These are phyloP conservation scores for Scleroderma bovista DNA, from an alignment of 768 basidiomycete genomes.

Conservation along the genomic window DNA sequence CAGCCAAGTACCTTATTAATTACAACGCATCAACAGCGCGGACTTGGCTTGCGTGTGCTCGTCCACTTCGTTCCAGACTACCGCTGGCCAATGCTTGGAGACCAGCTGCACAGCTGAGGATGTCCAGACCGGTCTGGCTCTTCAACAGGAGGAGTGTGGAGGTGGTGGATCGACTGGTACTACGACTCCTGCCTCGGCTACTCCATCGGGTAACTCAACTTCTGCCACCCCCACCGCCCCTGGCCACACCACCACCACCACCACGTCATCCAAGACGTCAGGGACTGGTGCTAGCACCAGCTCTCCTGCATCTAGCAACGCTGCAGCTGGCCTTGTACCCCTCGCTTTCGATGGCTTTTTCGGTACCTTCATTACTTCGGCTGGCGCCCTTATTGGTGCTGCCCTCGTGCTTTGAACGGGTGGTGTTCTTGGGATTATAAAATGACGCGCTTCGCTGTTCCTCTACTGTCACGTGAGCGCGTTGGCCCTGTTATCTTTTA, in stretches of 20 bases:
- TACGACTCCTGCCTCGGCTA: neutral
- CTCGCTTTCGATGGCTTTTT: slow-evolving; percentile 15
- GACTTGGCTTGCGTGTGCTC: neutral
- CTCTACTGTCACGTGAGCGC: too few relatives aligned
- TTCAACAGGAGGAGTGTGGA: slow-evolving; percentile 32
- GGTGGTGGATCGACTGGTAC: slow-evolving; percentile 1
- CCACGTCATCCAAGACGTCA: neutral
- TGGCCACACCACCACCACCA: neutral
- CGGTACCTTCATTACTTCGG: slow-evolving; percentile 20
- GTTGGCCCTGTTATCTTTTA: too few relatives aligned
- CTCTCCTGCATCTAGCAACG: slow-evolving; percentile 4
- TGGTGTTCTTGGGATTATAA: neutral
- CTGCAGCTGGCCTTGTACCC: slow-evolving; percentile 13
- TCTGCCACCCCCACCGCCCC: neutral
- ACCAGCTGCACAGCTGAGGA: slow-evolving; percentile 29
- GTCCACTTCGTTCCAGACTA: slow-evolving; percentile 21
- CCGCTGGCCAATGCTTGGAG: slow-evolving; percentile 26
- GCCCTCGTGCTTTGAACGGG: slow-evolving; percentile 16
- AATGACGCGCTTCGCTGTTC: too few relatives aligned
- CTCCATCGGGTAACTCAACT: neutral
- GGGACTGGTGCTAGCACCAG: neutral
- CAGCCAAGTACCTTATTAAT: neutral
- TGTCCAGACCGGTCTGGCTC: slow-evolving; percentile 19
- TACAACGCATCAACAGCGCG: neutral
- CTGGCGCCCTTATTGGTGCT: slow-evolving; percentile 21